A percentile compares a stretch with the other conserved stretches of the same genome.
These are phyloP conservation scores for Hericium rajendrae DNA, from an alignment of 768 basidiomycete genomes.

Conservation along the genomic window DNA sequence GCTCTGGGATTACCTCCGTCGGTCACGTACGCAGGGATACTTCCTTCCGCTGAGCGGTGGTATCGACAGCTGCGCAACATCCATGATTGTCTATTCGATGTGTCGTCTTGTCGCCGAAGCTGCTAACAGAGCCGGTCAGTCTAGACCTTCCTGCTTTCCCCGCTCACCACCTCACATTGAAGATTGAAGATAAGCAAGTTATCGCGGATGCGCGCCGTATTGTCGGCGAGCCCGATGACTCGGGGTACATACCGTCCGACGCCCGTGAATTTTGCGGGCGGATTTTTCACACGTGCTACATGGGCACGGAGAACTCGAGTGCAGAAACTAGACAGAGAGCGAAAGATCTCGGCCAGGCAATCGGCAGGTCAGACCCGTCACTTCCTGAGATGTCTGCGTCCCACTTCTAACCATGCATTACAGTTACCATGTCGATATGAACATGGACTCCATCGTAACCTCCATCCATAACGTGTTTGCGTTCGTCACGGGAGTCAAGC, in stretches of 20 bases:
- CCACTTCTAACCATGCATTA: neutral
- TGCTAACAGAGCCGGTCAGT: constrained; percentile 54
- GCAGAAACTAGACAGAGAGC: constrained; percentile 78
- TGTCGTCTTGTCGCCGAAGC: constrained; percentile 84
- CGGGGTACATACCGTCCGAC: constrained; percentile 77
- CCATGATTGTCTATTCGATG: constrained; percentile 95
- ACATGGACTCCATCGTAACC: constrained; percentile 90
- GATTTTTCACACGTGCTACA: constrained; percentile 97
- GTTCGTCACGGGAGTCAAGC: constrained; percentile 66
- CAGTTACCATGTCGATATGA: constrained; percentile 90
- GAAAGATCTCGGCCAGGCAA: constrained; percentile 76
- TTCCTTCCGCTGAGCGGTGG: constrained; percentile 94
- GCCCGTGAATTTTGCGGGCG: constrained; percentile 76
- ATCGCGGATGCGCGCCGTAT: constrained; percentile 88
- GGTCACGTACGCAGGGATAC: constrained; percentile 90
- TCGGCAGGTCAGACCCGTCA: constrained; percentile 60
- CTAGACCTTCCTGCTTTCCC: constrained; percentile 13
- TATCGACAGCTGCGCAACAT: constrained; percentile 95
- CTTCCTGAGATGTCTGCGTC: neutral
- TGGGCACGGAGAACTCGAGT: constrained; percentile 97
- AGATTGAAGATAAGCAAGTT: constrained; percentile 60
- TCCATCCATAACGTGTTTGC: constrained; percentile 77
- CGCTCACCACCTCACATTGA: neutral
- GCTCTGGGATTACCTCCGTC: constrained; percentile 98
- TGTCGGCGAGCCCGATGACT: constrained; percentile 71